These are phyloP conservation scores for Lomentospora prolificans DNA, from an alignment of 2,329 filamentous ascomycete genomes.

Conservation along the genomic window DNA sequence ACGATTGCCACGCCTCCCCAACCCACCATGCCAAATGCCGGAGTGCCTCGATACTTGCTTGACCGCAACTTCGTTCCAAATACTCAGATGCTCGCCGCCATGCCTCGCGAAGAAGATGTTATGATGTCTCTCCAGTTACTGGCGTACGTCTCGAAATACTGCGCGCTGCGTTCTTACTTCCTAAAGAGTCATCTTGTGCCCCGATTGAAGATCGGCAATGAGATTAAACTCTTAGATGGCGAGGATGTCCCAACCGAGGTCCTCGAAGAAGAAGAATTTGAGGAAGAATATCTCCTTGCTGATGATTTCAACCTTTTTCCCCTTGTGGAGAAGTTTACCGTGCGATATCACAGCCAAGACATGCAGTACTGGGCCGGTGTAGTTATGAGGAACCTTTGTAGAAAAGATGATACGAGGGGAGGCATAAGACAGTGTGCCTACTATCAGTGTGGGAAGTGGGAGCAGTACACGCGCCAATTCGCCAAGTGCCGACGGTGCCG, in stretches of 20 bases:
- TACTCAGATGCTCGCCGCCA: slow-evolving; percentile 71
- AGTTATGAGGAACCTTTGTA: slow-evolving; percentile 96
- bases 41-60: slow-evolving; percentile 68
- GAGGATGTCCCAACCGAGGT: slow-evolving; percentile 30
- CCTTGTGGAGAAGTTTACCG: slow-evolving; percentile 94
- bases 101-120: slow-evolving; percentile 95
- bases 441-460: slow-evolving; percentile 97
- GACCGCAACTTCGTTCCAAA: slow-evolving; percentile 62
- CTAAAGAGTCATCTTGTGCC: slow-evolving; percentile 91
- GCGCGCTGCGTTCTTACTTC: slow-evolving; percentile 90
- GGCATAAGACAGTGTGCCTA: slow-evolving; percentile 96
- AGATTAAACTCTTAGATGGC: slow-evolving; percentile 70
- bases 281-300: slow-evolving; percentile 81
- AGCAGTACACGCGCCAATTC: slow-evolving; percentile 92
- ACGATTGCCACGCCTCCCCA: slow-evolving; percentile 62
- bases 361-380: slow-evolving; percentile 99
- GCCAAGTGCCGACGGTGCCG: slow-evolving; percentile 95
- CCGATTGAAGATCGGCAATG: slow-evolving; percentile 77
- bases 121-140: slow-evolving; percentile 95
- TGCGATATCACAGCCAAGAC: slow-evolving; percentile 85
- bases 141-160: slow-evolving; percentile 98
- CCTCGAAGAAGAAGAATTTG: slow-evolving; percentile 47
- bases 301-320: slow-evolving; percentile 99
- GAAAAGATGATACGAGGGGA: slow-evolving; percentile 89
- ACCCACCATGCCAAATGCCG: slow-evolving; percentile 60